A percentile compares a stretch with the other conserved stretches of the same genome.
Conservation (phyloP, 2,329 filamentous ascomycete genomes). For the Corniculantispora saksenae region DNA sequence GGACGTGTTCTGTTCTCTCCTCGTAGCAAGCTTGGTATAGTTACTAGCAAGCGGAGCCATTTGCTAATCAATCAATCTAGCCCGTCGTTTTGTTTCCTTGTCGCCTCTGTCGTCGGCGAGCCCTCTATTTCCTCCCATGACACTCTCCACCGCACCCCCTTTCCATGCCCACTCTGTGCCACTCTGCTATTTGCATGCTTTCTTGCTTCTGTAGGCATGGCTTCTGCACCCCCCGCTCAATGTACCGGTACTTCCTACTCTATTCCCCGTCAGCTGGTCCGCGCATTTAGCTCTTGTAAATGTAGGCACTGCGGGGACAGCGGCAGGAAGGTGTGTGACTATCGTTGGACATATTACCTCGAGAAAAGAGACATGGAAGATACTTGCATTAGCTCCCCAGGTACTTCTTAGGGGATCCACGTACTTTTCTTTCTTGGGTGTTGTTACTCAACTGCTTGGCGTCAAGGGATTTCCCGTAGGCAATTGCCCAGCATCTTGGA, state of each 20-base stretch:
- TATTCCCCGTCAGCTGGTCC: not conserved
- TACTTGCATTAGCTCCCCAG: constrained; percentile 1
- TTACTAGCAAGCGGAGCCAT: not conserved
- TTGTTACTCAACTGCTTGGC: not conserved
- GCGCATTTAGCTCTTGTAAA: not conserved
- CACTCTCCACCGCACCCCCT: not conserved
- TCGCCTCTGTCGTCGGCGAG: not conserved
- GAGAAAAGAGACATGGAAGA: constrained; percentile 6
- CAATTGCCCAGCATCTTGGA: not conserved
- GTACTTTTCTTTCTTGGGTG: not conserved
- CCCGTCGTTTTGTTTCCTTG: not conserved
- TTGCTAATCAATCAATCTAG: not conserved
- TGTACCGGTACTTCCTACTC: constrained; percentile 16
- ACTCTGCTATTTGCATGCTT: not conserved
- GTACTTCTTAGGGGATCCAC: not conserved
- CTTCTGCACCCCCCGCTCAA: not conserved
- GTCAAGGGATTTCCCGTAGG: not conserved
- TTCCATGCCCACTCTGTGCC: not conserved
- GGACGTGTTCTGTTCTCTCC: not conserved
- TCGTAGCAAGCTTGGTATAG: not conserved
- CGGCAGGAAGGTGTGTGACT: not conserved
- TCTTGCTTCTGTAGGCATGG: not conserved
- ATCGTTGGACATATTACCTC: not conserved
- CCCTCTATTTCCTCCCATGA: not conserved
- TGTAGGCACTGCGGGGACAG: not conserved